phyloP scores from a whole-genome alignment of 2,329 filamentous ascomycete genomes.

The Trichoderma simmonsii region DNA sequence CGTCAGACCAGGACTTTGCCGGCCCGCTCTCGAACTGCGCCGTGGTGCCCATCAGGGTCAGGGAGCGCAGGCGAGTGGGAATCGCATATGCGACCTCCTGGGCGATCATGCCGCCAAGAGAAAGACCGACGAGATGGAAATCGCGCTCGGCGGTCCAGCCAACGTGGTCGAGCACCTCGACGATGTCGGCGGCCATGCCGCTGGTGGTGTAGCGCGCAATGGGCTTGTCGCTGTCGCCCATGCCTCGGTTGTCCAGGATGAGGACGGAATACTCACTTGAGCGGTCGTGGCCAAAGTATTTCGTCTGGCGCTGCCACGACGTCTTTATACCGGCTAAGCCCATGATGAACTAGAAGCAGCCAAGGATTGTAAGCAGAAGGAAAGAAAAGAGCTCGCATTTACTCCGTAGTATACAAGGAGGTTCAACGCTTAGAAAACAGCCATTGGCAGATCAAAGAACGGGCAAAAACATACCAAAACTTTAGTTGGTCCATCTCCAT shows the following conservation, averaged over 20 bases:
- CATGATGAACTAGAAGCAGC: slow-evolving; percentile 67
- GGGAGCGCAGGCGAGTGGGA: slow-evolving; percentile 51
- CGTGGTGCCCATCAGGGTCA: slow-evolving; percentile 61
- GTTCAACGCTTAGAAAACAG: not conserved
- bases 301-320: slow-evolving; percentile 79
- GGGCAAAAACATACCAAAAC: slow-evolving; percentile 57
- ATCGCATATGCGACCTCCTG: slow-evolving; percentile 68
- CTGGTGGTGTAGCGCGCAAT: slow-evolving; percentile 73
- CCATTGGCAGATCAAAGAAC: not conserved
- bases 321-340: slow-evolving; percentile 67
- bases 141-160: slow-evolving; percentile 57
- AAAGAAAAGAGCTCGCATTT: not conserved
- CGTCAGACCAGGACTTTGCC: slow-evolving; percentile 55
- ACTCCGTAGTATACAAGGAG: not conserved
- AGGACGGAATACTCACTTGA: slow-evolving; percentile 68
- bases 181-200: slow-evolving; percentile 76
- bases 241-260: slow-evolving; percentile 79
- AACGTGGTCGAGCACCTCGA: slow-evolving; percentile 68
- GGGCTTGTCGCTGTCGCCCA: slow-evolving; percentile 77
- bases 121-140: slow-evolving; percentile 72
- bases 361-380: not conserved
- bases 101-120: slow-evolving; percentile 88
- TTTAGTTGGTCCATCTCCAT: slow-evolving; percentile 70
- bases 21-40: slow-evolving; percentile 57
- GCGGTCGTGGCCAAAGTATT: slow-evolving; percentile 73